phyloP scores from a whole-genome alignment of 176 grass and related monocot genomes.

The Areca catechu region DNA sequence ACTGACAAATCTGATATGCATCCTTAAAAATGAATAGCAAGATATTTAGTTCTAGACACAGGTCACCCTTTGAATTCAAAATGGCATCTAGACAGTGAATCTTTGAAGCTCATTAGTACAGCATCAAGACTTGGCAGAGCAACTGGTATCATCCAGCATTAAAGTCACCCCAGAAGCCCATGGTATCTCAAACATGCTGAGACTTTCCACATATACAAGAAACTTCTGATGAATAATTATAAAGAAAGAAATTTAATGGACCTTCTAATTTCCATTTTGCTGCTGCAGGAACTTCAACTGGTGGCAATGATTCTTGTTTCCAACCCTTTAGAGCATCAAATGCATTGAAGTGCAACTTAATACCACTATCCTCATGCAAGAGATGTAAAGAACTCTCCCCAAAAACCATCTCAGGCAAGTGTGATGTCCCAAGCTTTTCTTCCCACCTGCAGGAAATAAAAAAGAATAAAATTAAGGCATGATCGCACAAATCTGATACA shows the following conservation, averaged over 20 bases:
- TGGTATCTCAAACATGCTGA: too few relatives aligned
- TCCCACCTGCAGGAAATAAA: conserved; percentile 37
- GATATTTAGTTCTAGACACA: too few relatives aligned
- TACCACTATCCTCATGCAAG: conserved; percentile 41
- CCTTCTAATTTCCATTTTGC: conserved; percentile 94
- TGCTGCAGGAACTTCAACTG: conserved; percentile 90
- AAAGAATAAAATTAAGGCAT: conserved; percentile 10
- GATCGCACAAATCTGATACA: background rate
- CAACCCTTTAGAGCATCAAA: conserved; percentile 83
- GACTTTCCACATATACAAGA: background rate
- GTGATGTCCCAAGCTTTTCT: conserved; percentile 57
- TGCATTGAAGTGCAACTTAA: conserved; percentile 66
- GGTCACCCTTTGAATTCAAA: too few relatives aligned
- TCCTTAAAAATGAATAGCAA: too few relatives aligned
- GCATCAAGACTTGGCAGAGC: too few relatives aligned
- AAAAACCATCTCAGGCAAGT: conserved; percentile 98
- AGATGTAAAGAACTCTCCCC: conserved; percentile 69
- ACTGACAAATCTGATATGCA: too few relatives aligned
- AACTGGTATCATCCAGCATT: too few relatives aligned
- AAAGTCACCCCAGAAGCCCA: too few relatives aligned
- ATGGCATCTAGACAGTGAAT: too few relatives aligned
- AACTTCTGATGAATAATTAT: background rate
- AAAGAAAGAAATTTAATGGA: conserved; percentile 11
- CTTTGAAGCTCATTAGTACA: too few relatives aligned
- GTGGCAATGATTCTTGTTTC: conserved; percentile 78